These are phyloP conservation scores for Nemophila menziesii DNA, from an alignment of 257 asterid genomes.

Conservation along the genomic window DNA sequence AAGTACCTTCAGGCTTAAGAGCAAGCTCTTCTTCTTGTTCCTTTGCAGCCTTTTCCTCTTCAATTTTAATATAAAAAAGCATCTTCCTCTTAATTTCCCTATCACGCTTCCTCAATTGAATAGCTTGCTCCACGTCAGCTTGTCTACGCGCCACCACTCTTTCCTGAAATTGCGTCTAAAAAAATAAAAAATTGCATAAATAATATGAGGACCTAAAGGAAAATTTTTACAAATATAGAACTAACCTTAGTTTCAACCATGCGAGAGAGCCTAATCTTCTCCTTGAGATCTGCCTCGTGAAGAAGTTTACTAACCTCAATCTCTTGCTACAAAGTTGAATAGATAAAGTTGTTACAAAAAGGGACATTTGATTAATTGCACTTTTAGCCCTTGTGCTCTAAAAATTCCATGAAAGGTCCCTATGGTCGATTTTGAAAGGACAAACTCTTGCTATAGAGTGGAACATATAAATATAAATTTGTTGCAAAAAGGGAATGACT, in stretches of 20 bases:
- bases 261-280: conserved; percentile 18
- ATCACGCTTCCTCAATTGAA: conserved; percentile 18
- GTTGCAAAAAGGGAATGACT: too few species aligned
- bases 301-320: conserved; percentile 17
- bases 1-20: conserved; percentile 17
- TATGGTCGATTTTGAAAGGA: too few species aligned
- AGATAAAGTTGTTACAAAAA: neutral
- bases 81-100: conserved; percentile 17
- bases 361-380: too few species aligned
- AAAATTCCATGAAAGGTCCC: too few species aligned
- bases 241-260: conserved; percentile 18
- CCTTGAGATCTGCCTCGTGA: conserved; percentile 21
- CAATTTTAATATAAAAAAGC: conserved; percentile 13
- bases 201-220: too few species aligned
- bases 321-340: conserved; percentile 13
- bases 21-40: conserved; percentile 18
- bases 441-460: too few species aligned
- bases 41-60: conserved; percentile 16
- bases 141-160: conserved; percentile 11
- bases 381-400: too few species aligned
- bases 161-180: conserved; percentile 13
- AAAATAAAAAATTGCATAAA: too few species aligned
- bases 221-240: too few species aligned
- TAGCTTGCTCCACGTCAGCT: conserved; percentile 12
- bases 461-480: too few species aligned